Evolutionary conservation across 495 filamentous ascomycete genomes (phyloP).

Genomic region (Aspergillus steynii): DNA sequence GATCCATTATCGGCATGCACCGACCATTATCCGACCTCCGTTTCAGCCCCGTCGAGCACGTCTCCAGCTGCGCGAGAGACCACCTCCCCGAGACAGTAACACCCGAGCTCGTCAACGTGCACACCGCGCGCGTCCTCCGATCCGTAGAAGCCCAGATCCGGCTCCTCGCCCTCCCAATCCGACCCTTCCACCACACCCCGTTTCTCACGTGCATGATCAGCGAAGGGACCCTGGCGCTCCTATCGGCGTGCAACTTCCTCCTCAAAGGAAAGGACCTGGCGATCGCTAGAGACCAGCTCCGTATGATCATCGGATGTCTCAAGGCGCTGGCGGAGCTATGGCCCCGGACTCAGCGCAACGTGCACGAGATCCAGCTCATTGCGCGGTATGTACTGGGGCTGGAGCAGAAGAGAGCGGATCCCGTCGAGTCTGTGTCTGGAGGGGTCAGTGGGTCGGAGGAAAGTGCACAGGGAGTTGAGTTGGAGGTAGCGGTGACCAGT

Average conservation of each 20-base stretch:
- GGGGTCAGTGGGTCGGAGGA: neutral
- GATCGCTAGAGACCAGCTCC: constrained; percentile 32
- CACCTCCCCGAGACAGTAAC: constrained; percentile 23
- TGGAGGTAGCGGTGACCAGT: no score
- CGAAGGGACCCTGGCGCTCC: constrained; percentile 27
- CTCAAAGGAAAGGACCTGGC: constrained; percentile 26
- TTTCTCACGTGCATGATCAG: constrained; percentile 37
- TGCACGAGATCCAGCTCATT: constrained; percentile 74
- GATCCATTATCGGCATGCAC: constrained; percentile 31
- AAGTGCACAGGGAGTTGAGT: neutral
- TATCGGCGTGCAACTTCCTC: constrained; percentile 29
- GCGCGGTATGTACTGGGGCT: constrained; percentile 53
- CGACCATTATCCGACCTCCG: constrained; percentile 35
- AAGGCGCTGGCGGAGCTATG: constrained; percentile 30
- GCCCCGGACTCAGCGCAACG: constrained; percentile 59
- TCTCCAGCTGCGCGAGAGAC: constrained; percentile 33
- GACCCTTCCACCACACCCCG: constrained; percentile 26
- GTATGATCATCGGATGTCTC: constrained; percentile 34
- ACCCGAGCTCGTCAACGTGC: constrained; percentile 24
- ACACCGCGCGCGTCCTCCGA: constrained; percentile 29
- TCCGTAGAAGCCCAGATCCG: constrained; percentile 29
- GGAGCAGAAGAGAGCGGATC: neutral
- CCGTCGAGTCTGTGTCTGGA: neutral
- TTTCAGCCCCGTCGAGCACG: constrained; percentile 26
- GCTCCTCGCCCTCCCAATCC: constrained; percentile 29